These are phyloP conservation scores for Barnettozyma hawaiiensis DNA, from an alignment of 1,139 yeast genomes.

Conservation along the genomic window DNA sequence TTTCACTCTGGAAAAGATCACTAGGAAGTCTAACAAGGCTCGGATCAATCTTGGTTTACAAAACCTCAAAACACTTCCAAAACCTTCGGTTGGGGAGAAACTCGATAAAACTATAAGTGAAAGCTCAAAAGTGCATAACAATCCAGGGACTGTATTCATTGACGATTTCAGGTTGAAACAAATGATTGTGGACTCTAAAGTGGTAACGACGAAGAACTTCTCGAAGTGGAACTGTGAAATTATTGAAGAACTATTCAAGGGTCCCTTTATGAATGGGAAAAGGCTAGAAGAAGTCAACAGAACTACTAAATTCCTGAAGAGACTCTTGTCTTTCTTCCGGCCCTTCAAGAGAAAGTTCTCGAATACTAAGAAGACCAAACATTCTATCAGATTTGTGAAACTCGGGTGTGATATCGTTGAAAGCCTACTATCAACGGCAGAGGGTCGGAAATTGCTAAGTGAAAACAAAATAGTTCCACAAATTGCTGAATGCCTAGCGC, in stretches of 20 bases:
- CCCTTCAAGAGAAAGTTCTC: slow-evolving; percentile 89
- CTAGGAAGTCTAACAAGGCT: slow-evolving; percentile 36
- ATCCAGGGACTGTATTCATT: slow-evolving; percentile 45
- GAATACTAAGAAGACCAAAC: slow-evolving; percentile 47
- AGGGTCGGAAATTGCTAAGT: slow-evolving; percentile 59
- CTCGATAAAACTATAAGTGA: slow-evolving; percentile 27
- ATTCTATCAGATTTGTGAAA: slow-evolving; percentile 48
- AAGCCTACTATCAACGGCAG: slow-evolving; percentile 54
- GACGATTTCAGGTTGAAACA: slow-evolving; percentile 70
- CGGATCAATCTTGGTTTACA: slow-evolving; percentile 31
- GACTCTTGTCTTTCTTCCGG: slow-evolving; percentile 79
- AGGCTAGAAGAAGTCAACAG: slow-evolving; percentile 73
- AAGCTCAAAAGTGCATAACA: slow-evolving; percentile 37
- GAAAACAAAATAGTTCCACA: slow-evolving; percentile 80
- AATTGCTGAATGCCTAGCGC: slow-evolving; percentile 81
- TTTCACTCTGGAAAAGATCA: slow-evolving; percentile 37
- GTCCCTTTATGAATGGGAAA: slow-evolving; percentile 68
- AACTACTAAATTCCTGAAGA: slow-evolving; percentile 79
- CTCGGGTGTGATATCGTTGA: slow-evolving; percentile 73
- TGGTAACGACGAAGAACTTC: slow-evolving; percentile 71
- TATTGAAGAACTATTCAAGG: slow-evolving; percentile 62
- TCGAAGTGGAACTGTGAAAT: slow-evolving; percentile 87
- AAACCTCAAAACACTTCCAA: slow-evolving; percentile 17
- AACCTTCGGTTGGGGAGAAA: background rate
- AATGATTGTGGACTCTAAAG: slow-evolving; percentile 62